A percentile compares a stretch with the other conserved stretches of the same genome.
phyloP scores from a whole-genome alignment of 257 asterid species.

The Gentiana dahurica region DNA sequence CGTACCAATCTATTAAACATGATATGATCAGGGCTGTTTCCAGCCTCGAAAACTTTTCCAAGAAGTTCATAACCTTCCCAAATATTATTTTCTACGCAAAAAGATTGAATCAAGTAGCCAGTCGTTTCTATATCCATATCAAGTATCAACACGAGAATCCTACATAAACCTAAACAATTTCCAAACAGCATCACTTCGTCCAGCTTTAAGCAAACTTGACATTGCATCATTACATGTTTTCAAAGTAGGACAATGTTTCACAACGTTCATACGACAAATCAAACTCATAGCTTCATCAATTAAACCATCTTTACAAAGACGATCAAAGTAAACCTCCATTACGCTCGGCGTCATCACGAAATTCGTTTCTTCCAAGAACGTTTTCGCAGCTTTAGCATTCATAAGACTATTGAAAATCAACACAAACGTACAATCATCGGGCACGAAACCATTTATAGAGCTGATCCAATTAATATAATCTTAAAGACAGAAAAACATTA shows the following conservation, averaged over 20 bases:
- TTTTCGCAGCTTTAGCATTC: conserved; percentile 43
- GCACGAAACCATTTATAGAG: conserved; percentile 29
- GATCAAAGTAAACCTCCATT: conserved; percentile 10
- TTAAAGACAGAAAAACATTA: conserved; percentile 29
- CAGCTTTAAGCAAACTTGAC: conserved; percentile 22
- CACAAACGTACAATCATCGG: conserved; percentile 25
- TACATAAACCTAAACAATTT: conserved; percentile 41
- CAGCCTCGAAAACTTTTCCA: conserved; percentile 38
- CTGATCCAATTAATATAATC: conserved; percentile 54
- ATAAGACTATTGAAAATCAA: conserved; percentile 44
- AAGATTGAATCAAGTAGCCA: conserved; percentile 48
- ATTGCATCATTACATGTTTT: conserved; percentile 51
- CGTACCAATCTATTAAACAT: conserved; percentile 38
- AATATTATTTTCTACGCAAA: conserved; percentile 37
- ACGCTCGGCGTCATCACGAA: conserved; percentile 23
- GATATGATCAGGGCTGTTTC: conserved; percentile 27
- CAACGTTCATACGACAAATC: conserved; percentile 24
- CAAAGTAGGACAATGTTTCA: conserved; percentile 25
- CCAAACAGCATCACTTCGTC: conserved; percentile 44
- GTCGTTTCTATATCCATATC: conserved; percentile 33
- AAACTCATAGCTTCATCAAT: conserved; percentile 33
- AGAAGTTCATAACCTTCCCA: conserved; percentile 44
- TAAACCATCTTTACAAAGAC: conserved; percentile 40
- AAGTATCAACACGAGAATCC: conserved; percentile 29
- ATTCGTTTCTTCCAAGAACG: conserved; percentile 22